Conservation (phyloP, 2,329 filamentous ascomycete species). For the Fusarium sp. region DNA sequence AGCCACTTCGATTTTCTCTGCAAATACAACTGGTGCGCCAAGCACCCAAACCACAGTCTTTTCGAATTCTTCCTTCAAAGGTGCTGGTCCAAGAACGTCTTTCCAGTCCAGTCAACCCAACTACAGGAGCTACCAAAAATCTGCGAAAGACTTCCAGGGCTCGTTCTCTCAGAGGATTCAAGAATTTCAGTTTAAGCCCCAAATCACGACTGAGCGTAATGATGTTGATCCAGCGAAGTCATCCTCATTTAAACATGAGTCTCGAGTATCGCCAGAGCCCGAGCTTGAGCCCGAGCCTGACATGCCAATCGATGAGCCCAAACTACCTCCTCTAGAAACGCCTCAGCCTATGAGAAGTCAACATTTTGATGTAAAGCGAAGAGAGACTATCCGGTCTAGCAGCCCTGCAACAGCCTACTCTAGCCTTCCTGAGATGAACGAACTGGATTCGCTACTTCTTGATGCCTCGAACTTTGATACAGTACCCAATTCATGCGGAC, state of each 20-base stretch:
- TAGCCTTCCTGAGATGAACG: slow-evolving; percentile 35
- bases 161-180: slow-evolving; percentile 25
- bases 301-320: slow-evolving; percentile 27
- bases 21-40: slow-evolving; percentile 35
- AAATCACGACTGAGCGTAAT: not conserved
- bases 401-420: slow-evolving; percentile 35
- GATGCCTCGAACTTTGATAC: not conserved
- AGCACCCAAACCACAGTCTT: slow-evolving; percentile 53
- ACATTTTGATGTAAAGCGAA: not conserved
- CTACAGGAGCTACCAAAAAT: not conserved
- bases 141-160: not conserved
- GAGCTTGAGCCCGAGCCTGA: not conserved
- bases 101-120: slow-evolving; percentile 3
- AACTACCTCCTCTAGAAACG: slow-evolving; percentile 8
- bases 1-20: slow-evolving; percentile 52
- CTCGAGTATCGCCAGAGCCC: slow-evolving; percentile 20
- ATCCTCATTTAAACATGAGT: slow-evolving; percentile 7
- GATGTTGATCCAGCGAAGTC: not conserved
- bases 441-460: slow-evolving; percentile 10
- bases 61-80: slow-evolving; percentile 26
- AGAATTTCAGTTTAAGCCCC: slow-evolving; percentile 19
- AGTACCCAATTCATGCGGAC: not conserved
- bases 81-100: not conserved
- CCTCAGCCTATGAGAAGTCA: slow-evolving; percentile 4
- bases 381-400: slow-evolving; percentile 10